Base-by-base conservation (phyloP, 2,329 filamentous ascomycete genomes). In the Pseudogymnoascus pannorum region DNA sequence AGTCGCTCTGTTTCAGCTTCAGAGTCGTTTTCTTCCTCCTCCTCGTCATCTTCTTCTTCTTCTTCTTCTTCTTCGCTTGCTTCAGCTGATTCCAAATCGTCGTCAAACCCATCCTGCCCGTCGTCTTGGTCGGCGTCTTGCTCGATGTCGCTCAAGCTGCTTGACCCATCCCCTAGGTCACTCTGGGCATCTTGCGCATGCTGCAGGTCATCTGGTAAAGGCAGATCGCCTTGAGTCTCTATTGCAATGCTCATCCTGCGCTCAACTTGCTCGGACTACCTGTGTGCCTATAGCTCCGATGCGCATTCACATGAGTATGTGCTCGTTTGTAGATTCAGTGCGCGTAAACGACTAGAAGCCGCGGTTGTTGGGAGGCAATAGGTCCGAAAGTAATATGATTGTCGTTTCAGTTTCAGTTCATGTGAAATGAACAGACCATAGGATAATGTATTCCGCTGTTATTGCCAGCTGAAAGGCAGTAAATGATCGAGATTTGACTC, bases 1-100 rank as follows among this genome's bases (percentile, higher is more conserved):
- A 99, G 81, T 63, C 94, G 87, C 76, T 97, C 92, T 1, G 93
- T 97, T 76, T 97, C 93, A 33, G 93, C 93, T 75, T 97, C 93
- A 3, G 92, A 88, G 68, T 89, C 86, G 61, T 82, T 81, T 59
- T 87, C 83, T 31, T 87, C 72, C 84, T 44, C 66, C 64, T 31
- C 69, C 68, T 31, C 59, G 1, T 42, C 12, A 66, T 66, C 78
- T n/a, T n/a, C 78, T 0, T 76, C 76, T 0, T 69, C 68, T 1
- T 76, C 76, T 0, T 75, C 75, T 12, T 75, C 75, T 4, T 77
- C 75, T 7, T 64, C 65, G 57, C 66, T 58, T 58, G 57, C 75
- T 63, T 70, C 73, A 64, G 77, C 75, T 54, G 79, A 73, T 64
- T 77, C 76, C 73, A 83, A 80, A 63, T 82, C 82, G 64, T 82